Evolutionary conservation across 345 rosid species (phyloP).

Genomic region (Citrus cavaleriei): DNA sequence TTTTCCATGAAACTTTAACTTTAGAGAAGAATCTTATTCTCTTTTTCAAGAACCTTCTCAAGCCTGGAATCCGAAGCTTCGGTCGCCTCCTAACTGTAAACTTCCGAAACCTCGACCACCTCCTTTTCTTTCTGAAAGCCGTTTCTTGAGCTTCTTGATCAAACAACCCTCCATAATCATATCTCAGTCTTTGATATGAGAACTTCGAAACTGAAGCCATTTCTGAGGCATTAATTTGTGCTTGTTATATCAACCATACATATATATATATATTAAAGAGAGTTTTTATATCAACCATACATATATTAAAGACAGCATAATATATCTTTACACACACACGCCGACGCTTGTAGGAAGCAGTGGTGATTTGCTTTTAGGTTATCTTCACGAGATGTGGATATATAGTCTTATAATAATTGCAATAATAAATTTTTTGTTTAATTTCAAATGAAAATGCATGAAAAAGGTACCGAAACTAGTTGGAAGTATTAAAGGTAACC

Average conservation of each 20-base stretch:
- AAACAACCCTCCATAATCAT: slow-evolving; percentile 1
- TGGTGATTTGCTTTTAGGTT: background rate
- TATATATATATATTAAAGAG: too few relatives aligned
- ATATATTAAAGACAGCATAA: too few relatives aligned
- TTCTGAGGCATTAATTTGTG: background rate
- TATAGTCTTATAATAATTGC: too few relatives aligned
- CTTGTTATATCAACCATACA: background rate
- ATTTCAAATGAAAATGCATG: background rate
- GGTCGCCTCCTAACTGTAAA: slow-evolving; percentile 10
- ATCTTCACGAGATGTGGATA: background rate
- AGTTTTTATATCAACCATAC: too few relatives aligned
- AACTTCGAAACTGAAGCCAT: slow-evolving; percentile 19
- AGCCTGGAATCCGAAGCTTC: slow-evolving; percentile 17
- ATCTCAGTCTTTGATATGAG: slow-evolving; percentile 21
- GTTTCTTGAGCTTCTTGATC: slow-evolving; percentile 14
- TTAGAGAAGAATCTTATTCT: slow-evolving; percentile 14
- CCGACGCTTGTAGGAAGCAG: background rate
- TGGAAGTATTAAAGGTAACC: background rate
- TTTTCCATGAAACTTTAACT: slow-evolving; percentile 19
- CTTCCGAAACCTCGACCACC: slow-evolving; percentile 6
- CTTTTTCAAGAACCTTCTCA: slow-evolving; percentile 24
- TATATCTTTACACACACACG: too few relatives aligned
- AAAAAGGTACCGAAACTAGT: background rate
- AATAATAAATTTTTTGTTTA: too few relatives aligned
- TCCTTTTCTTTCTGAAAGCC: slow-evolving; percentile 9